phyloP scores from a whole-genome alignment of 2,329 filamentous ascomycete genomes.

The Amauroascus niger region DNA sequence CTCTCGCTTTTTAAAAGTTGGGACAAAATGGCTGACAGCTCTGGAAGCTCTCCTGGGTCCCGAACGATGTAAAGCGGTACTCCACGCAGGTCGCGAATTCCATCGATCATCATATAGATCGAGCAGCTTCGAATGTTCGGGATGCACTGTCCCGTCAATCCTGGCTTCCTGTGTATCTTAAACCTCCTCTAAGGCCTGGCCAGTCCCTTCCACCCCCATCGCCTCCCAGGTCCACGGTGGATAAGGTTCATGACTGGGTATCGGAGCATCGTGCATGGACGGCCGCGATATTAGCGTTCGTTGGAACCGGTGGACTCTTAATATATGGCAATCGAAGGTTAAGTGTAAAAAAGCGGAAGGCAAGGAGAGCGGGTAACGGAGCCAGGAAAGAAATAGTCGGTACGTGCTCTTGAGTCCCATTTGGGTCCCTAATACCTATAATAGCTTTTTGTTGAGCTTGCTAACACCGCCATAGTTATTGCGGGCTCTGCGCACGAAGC shows the following conservation, averaged over 20 bases:
- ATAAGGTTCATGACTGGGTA: slow-evolving; percentile 61
- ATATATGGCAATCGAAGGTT: slow-evolving; percentile 53
- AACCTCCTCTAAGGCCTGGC: slow-evolving; percentile 44
- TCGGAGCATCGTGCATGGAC: slow-evolving; percentile 62
- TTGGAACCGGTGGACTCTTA: slow-evolving; percentile 53
- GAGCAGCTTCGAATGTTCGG: slow-evolving; percentile 59
- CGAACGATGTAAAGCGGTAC: slow-evolving; percentile 59
- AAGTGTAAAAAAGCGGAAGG: slow-evolving; percentile 55
- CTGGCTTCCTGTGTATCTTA: slow-evolving; percentile 64
- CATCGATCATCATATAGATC: slow-evolving; percentile 72
- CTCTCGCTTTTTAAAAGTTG: background rate
- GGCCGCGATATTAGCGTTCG: slow-evolving; percentile 59
- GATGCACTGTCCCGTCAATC: slow-evolving; percentile 56
- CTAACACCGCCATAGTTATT: slow-evolving; percentile 49
- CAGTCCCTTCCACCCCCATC: slow-evolving; percentile 20
- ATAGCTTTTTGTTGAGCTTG: background rate
- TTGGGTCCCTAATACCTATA: too few relatives aligned
- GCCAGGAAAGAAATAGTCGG: slow-evolving; percentile 72
- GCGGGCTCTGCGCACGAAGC: slow-evolving; percentile 81
- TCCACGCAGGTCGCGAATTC: slow-evolving; percentile 65
- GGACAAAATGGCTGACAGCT: slow-evolving; percentile 35
- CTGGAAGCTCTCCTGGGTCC: slow-evolving; percentile 39
- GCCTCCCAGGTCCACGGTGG: slow-evolving; percentile 37
- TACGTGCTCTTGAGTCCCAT: too few relatives aligned
- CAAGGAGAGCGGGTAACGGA: slow-evolving; percentile 69